phyloP scores from a whole-genome alignment of 1,139 yeast genomes.

The Saccharomycopsis hybrid region DNA sequence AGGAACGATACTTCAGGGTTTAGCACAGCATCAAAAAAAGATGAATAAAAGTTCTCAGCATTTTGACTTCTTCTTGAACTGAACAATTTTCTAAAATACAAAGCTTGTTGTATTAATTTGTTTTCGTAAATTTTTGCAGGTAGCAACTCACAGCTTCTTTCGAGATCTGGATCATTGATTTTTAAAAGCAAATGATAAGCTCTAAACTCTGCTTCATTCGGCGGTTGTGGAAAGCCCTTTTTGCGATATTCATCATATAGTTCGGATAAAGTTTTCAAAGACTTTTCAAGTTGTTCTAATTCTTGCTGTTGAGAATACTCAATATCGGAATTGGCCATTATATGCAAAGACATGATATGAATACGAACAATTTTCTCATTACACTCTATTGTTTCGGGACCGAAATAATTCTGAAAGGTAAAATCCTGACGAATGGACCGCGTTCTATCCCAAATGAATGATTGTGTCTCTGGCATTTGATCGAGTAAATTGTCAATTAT shows the following conservation, averaged over 20 bases:
- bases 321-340: slow-evolving; percentile 68
- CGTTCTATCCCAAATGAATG: slow-evolving; percentile 98
- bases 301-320: slow-evolving; percentile 95
- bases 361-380: slow-evolving; percentile 88
- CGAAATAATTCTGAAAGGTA: slow-evolving; percentile 89
- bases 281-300: slow-evolving; percentile 87
- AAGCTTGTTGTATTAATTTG: slow-evolving; percentile 60
- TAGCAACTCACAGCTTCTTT: slow-evolving; percentile 63
- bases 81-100: slow-evolving; percentile 57
- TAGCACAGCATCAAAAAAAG: slow-evolving; percentile 55
- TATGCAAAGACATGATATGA: slow-evolving; percentile 74
- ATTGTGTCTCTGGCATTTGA: slow-evolving; percentile 74
- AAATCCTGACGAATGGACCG: slow-evolving; percentile 95
- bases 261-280: slow-evolving; percentile 82
- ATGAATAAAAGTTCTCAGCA: slow-evolving; percentile 52
- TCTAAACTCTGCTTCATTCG: slow-evolving; percentile 85
- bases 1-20: slow-evolving; percentile 54
- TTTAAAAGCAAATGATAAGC: slow-evolving; percentile 82
- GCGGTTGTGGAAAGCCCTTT: slow-evolving; percentile 48
- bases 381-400: slow-evolving; percentile 91
- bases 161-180: slow-evolving; percentile 78
- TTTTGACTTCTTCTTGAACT: slow-evolving; percentile 53
- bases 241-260: slow-evolving; percentile 77
- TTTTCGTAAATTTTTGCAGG: slow-evolving; percentile 54
- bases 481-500: slow-evolving; percentile 58